These are phyloP conservation scores for Leersia perrieri DNA, from an alignment of 176 grass and related monocot genomes.

Conservation along the genomic window DNA sequence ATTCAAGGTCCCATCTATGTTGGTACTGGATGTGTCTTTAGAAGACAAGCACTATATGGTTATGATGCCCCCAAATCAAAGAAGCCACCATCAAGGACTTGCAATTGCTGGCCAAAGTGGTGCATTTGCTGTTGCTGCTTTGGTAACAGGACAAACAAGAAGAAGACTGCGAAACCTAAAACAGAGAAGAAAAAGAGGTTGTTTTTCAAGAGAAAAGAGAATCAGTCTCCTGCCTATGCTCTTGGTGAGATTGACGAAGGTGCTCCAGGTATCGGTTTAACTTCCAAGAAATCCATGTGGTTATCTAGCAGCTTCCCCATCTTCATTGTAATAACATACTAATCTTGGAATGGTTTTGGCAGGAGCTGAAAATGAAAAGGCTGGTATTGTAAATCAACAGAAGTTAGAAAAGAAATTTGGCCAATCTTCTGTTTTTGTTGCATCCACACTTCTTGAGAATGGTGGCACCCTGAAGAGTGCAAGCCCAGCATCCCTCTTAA, in stretches of 20 bases:
- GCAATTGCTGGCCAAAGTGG: slow-evolving; percentile 94
- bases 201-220: slow-evolving; percentile 59
- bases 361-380: slow-evolving; percentile 51
- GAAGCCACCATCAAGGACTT: slow-evolving; percentile 78
- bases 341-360: not conserved
- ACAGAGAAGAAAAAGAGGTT: slow-evolving; percentile 66
- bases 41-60: slow-evolving; percentile 78
- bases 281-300: not conserved
- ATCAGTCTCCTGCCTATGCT: slow-evolving; percentile 62
- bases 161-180: slow-evolving; percentile 59
- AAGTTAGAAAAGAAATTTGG: slow-evolving; percentile 80
- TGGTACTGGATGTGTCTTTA: slow-evolving; percentile 87
- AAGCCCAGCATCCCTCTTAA: slow-evolving; percentile 58
- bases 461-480: slow-evolving; percentile 57
- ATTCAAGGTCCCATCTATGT: slow-evolving; percentile 99
- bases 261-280: slow-evolving; percentile 42
- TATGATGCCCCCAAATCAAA: slow-evolving; percentile 85
- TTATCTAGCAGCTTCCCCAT: not conserved
- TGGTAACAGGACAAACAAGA: slow-evolving; percentile 59
- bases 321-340: not conserved
- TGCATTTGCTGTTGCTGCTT: slow-evolving; percentile 51
- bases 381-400: slow-evolving; percentile 42
- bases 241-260: slow-evolving; percentile 61
- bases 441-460: slow-evolving; percentile 69
- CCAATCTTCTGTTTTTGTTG: slow-evolving; percentile 75